Evolutionary conservation across 2,329 filamentous ascomycete species (phyloP), one percentile per base, ranked within the genome.

Genomic region (Cyclaneusma minus): DNA sequence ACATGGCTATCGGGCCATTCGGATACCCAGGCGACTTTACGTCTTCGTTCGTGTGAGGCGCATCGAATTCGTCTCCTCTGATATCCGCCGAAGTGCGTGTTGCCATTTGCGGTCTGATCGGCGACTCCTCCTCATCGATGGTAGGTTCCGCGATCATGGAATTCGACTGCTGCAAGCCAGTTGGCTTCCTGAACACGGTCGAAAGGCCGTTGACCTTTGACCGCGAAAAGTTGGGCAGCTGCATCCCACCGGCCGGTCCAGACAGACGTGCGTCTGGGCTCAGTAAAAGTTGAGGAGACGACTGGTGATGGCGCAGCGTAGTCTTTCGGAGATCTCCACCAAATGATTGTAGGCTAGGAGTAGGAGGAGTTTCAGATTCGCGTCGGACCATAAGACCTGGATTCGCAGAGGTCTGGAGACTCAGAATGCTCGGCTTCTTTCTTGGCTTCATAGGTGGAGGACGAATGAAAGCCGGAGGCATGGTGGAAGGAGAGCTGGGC

Each of bases 11-110:
- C 1, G 81, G 82, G 0, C 81, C 81, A 37, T 83, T 68, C 0
- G 81, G 81, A 44, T 91, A 91, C 1, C 78, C 78, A 10, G 80
- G 79, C 0, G 78, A 78, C 52, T 85, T 85, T 31, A 79, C 70
- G 39, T 83, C 77, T 46, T 82, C 77, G 40, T 78, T 76, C 37
- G 76, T 75, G 40, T 74, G 68, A n/a, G 67, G 67, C 33, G 78
- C 71, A 60, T 62, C 70, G 37, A 62, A 70, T 4, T 68, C 62
- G 40, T 77, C 70, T 13, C 64, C 59, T 27, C 68, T 64, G 40
- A 66, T 63, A 7, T 60, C 61, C 6, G 58, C 56, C 35, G 45
- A 38, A 18, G 46, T 32, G 29, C 68, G 57, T 32, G 63, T 68
- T n/a, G 71, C 68, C 37, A 75, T 56, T 39, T 76, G 70, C 4